phyloP scores from a whole-genome alignment of 805 yeast species.

The Middelhovenomyces tepae region DNA sequence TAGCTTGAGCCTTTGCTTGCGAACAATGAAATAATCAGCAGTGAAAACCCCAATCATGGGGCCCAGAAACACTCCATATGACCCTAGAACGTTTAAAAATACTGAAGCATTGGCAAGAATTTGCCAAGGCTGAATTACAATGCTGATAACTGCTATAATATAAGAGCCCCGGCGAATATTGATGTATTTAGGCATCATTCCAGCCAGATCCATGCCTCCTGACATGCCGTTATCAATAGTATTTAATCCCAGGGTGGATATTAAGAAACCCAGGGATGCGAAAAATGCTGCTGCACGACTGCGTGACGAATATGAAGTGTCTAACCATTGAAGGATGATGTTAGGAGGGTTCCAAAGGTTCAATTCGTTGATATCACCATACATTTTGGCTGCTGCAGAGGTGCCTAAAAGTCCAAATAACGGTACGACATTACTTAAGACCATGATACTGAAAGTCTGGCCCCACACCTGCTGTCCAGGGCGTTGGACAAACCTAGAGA shows the following conservation, averaged over 20 bases:
- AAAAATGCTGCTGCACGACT: conserved; percentile 44
- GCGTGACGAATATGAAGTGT: conserved; percentile 28
- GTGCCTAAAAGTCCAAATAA: conserved; percentile 39
- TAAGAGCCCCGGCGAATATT: conserved; percentile 40
- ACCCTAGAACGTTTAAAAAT: conserved; percentile 30
- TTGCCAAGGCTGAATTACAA: conserved; percentile 35
- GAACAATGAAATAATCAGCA: conserved; percentile 33
- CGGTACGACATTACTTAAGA: conserved; percentile 37
- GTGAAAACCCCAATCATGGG: conserved; percentile 33
- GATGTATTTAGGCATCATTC: conserved; percentile 36
- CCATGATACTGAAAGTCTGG: conserved; percentile 28
- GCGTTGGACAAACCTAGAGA: conserved; percentile 33
- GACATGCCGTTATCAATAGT: conserved; percentile 35
- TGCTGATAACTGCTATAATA: conserved; percentile 28
- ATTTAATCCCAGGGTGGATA: conserved; percentile 31
- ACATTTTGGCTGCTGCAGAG: conserved; percentile 34
- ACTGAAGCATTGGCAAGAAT: conserved; percentile 29
- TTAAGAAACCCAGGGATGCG: conserved; percentile 27
- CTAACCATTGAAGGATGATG: conserved; percentile 34
- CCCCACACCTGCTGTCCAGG: conserved; percentile 35
- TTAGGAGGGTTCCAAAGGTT: conserved; percentile 41
- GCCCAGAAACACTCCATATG: conserved; percentile 32
- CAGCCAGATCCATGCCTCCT: conserved; percentile 45
- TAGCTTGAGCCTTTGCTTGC: conserved; percentile 33
- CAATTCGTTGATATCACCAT: conserved; percentile 25